A percentile compares a stretch with the other conserved stretches of the same genome.
Evolutionary conservation across 352 stramenopile genomes (phyloP).

Genomic region (Paralagenidium karlingii): DNA sequence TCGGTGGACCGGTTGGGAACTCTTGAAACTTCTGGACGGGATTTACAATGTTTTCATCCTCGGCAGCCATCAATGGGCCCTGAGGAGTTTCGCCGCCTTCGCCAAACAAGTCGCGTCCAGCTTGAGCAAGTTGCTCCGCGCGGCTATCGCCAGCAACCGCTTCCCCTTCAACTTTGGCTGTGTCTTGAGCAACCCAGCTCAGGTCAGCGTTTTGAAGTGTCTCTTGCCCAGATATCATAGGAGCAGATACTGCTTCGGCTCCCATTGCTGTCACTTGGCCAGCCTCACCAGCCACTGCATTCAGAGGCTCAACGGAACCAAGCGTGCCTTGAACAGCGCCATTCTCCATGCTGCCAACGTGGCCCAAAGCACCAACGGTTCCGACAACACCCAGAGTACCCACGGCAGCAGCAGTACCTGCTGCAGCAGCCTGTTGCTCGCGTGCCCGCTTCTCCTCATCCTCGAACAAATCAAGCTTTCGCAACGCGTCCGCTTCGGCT

Average conservation of each 20-base stretch:
- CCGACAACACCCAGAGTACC: slow-evolving; percentile 39
- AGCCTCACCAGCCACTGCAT: slow-evolving; percentile 49
- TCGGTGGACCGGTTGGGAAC: slow-evolving; percentile 81
- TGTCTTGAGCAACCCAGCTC: slow-evolving; percentile 77
- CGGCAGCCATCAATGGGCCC: slow-evolving; percentile 71
- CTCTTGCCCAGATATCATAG: no score
- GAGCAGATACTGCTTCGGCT: no score
- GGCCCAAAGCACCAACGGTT: slow-evolving; percentile 35
- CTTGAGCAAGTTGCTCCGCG: slow-evolving; percentile 73
- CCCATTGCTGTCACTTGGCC: no score
- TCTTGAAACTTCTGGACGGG: slow-evolving; percentile 80
- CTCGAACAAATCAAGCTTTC: slow-evolving; percentile 48
- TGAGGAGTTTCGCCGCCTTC: slow-evolving; percentile 63
- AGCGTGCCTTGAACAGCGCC: slow-evolving; percentile 40
- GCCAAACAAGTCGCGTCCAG: slow-evolving; percentile 73
- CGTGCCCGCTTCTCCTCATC: not conserved
- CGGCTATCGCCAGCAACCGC: slow-evolving; percentile 62
- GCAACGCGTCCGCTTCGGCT: slow-evolving; percentile 63
- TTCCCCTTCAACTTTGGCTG: slow-evolving; percentile 64
- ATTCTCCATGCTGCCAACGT: slow-evolving; percentile 33
- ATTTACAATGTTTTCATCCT: slow-evolving; percentile 83
- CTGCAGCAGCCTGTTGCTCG: not conserved
- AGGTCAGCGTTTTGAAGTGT: slow-evolving; percentile 73
- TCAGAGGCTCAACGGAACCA: slow-evolving; percentile 51
- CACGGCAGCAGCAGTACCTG: slow-evolving; percentile 17